Evolutionary conservation across 2,329 filamentous ascomycete species (phyloP).

Genomic region (Zymoseptoria tritici): DNA sequence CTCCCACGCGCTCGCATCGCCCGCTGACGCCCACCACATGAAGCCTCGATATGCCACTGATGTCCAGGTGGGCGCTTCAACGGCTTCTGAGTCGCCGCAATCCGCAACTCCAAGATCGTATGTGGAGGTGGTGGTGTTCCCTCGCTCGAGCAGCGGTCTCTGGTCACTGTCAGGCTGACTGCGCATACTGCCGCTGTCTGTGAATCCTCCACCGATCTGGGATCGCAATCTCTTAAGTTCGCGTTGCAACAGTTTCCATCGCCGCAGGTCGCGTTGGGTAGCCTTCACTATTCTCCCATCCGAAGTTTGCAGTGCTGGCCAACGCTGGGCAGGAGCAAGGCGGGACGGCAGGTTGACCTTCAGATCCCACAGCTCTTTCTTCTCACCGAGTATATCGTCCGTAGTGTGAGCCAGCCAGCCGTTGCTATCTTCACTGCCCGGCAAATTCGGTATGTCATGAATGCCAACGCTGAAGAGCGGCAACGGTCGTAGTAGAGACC

Average conservation of each 20-base stretch:
- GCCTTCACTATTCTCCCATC: constrained; percentile 64
- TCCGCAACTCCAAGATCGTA: constrained; percentile 14
- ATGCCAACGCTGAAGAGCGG: constrained; percentile 91
- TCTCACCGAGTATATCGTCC: constrained; percentile 83
- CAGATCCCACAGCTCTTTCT: constrained; percentile 80
- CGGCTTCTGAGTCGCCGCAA: constrained; percentile 29
- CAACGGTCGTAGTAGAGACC: constrained; percentile 57
- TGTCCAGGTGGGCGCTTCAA: constrained; percentile 56
- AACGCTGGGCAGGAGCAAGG: constrained; percentile 31
- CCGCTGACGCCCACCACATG: constrained; percentile 85
- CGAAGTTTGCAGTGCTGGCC: constrained; percentile 66
- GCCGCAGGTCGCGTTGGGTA: constrained; percentile 80
- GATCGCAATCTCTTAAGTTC: constrained; percentile 19
- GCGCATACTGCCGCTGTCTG: constrained; percentile 12
- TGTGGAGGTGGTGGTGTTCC: constrained; percentile 14
- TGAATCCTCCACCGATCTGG: constrained; percentile 29
- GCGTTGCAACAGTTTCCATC: constrained; percentile 61
- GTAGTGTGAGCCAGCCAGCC: constrained; percentile 96
- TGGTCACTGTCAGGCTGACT: constrained; percentile 2
- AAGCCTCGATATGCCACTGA: constrained; percentile 73
- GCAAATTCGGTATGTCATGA: constrained; percentile 78
- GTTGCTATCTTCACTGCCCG: constrained; percentile 40
- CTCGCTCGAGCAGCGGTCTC: constrained; percentile 3
- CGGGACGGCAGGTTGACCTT: constrained; percentile 60
- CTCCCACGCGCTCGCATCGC: constrained; percentile 56